Evolutionary conservation across 257 asterid species (phyloP).

Genomic region (Nicotiana knightiana): DNA sequence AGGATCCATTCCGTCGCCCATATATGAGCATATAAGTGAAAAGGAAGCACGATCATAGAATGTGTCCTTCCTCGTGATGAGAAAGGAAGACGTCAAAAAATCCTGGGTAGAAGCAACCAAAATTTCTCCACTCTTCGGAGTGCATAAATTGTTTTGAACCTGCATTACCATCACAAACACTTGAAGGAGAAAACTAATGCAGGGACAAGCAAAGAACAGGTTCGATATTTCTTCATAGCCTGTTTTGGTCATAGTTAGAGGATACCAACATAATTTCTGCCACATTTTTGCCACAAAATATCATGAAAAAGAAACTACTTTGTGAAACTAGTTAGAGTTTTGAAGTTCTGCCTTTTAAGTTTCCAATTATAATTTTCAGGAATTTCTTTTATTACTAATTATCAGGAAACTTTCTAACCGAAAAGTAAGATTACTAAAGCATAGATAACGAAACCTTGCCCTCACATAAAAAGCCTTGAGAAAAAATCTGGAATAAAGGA

Average conservation of each 20-base stretch:
- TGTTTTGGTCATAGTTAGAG: neutral
- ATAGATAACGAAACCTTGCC: neutral
- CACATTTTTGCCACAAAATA: neutral
- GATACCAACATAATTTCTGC: neutral
- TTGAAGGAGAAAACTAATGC: neutral
- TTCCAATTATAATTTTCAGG: neutral
- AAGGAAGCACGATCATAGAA: constrained; percentile 89
- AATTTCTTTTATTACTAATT: neutral
- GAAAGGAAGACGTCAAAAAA: constrained; percentile 91
- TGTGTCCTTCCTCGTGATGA: constrained; percentile 94
- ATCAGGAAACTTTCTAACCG: neutral
- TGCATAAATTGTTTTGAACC: constrained; percentile 98
- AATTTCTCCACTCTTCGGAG: constrained; percentile 97
- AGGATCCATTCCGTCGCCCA: constrained; percentile 87
- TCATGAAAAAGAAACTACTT: neutral
- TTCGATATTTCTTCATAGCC: neutral
- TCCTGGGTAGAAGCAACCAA: constrained; percentile 99
- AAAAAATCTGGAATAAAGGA: constrained; percentile 1
- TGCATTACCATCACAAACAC: constrained; percentile 35
- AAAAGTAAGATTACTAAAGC: neutral
- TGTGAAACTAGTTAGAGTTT: neutral
- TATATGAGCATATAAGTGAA: constrained; percentile 80
- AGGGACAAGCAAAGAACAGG: neutral
- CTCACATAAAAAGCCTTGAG: neutral
- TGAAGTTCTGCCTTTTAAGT: neutral